A percentile compares a stretch with the other conserved stretches of the same genome.
Conservation (phyloP, 257 asterid species). For the Solanum bulbocastanum region DNA sequence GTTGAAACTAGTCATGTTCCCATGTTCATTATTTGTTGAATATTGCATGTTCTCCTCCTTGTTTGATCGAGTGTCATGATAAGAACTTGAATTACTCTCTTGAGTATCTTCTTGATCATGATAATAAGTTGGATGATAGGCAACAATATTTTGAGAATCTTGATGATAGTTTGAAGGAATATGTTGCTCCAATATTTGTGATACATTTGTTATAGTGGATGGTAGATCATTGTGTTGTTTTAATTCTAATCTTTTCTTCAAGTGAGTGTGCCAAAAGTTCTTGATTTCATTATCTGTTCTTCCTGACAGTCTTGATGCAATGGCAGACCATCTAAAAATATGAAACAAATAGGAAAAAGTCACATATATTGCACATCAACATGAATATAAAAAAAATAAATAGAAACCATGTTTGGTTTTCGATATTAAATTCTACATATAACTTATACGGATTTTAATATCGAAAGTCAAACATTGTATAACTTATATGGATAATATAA, state of each 20-base stretch:
- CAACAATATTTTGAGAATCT: not conserved
- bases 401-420: not conserved
- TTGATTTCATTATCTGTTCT: conserved; percentile 26
- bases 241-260: conserved; percentile 11
- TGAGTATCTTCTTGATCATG: not conserved
- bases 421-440: too few relatives aligned
- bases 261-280: conserved; percentile 20
- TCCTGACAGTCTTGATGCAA: conserved; percentile 17
- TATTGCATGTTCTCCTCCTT: not conserved
- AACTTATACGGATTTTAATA: not conserved
- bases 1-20: not conserved
- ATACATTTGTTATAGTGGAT: not conserved
- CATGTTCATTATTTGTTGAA: not conserved
- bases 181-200: not conserved
- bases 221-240: not conserved
- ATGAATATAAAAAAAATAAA: not conserved
- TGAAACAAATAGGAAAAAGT: not conserved
- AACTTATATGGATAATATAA: accelerated
- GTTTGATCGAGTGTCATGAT: not conserved
- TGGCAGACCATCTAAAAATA: conserved; percentile 18
- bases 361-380: not conserved
- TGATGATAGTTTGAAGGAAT: not conserved
- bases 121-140: not conserved
- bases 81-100: not conserved
- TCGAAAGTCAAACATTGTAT: not conserved